A percentile compares a stretch with the other conserved stretches of the same genome.
These are phyloP conservation scores for Boechera divaricarpa DNA, from an alignment of 345 rosid genomes.

Conservation along the genomic window DNA sequence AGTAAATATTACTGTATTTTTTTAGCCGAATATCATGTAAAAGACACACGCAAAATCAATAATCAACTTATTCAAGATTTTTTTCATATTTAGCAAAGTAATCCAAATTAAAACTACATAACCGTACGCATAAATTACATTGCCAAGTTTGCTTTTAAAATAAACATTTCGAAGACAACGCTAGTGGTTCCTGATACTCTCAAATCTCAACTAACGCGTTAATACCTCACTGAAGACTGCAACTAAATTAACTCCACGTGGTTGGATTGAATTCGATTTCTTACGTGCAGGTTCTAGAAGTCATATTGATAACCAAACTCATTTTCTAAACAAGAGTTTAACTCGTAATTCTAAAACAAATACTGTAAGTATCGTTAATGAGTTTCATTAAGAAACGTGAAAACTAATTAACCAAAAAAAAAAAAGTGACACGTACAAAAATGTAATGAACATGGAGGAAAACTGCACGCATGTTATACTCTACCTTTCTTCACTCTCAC, in stretches of 20 bases:
- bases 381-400: background rate
- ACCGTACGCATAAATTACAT: background rate
- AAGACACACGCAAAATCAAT: background rate
- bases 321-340: background rate
- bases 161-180: background rate
- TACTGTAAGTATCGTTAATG: no score
- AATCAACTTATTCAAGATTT: background rate
- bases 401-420: no score
- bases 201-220: slow-evolving; percentile 14
- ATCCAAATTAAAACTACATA: background rate
- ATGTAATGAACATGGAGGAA: no score
- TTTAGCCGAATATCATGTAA: background rate
- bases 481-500: no score
- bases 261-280: slow-evolving; percentile 4
- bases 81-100: background rate
- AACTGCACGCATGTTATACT: no score
- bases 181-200: background rate
- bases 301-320: background rate
- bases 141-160: background rate
- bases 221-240: background rate
- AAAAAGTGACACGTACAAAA: no score
- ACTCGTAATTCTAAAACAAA: background rate
- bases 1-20: background rate
- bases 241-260: background rate
- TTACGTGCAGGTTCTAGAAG: background rate